Evolutionary conservation across 2,329 filamentous ascomycete species (phyloP).

Genomic region (Cytospora piceicola): DNA sequence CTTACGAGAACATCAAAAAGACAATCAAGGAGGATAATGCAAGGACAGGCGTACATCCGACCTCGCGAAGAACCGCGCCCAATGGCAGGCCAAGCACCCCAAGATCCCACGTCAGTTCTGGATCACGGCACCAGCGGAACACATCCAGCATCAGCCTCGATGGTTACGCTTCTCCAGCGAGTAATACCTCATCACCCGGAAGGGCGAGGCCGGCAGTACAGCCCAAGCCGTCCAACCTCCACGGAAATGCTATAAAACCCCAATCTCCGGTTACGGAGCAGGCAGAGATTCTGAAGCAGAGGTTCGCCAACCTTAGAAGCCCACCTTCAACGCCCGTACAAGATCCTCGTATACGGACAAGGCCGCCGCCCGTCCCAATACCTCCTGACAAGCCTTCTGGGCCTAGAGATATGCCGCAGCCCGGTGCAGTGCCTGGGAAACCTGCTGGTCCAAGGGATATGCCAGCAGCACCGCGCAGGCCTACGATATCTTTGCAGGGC

Average conservation of each 20-base stretch:
- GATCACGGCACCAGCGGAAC: background rate
- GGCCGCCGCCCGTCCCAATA: conserved; percentile 45
- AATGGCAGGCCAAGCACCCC: conserved; percentile 17
- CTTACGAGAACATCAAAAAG: conserved; percentile 62
- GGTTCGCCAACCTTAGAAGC: conserved; percentile 62
- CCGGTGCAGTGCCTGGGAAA: conserved; percentile 3
- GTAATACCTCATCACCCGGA: conserved; percentile 30
- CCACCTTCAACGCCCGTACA: conserved; percentile 43
- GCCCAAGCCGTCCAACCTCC: conserved; percentile 70
- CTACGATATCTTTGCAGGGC: conserved; percentile 54
- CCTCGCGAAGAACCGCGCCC: conserved; percentile 26
- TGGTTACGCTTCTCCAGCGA: background rate
- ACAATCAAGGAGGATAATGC: conserved; percentile 67
- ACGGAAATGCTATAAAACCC: conserved; percentile 60
- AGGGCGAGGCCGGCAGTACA: conserved; percentile 55
- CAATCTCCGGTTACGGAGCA: conserved; percentile 37
- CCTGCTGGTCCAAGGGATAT: conserved; percentile 47
- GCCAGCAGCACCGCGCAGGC: conserved; percentile 46
- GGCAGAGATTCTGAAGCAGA: conserved; percentile 54
- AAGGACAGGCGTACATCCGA: conserved; percentile 61
- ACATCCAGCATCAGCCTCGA: background rate
- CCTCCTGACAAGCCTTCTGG: conserved; percentile 16
- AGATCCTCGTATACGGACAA: conserved; percentile 58
- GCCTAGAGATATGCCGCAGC: conserved; percentile 51
- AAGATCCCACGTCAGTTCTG: background rate